Base-by-base conservation (phyloP, 148 eudicot species). In the Persicaria maculosa region DNA sequence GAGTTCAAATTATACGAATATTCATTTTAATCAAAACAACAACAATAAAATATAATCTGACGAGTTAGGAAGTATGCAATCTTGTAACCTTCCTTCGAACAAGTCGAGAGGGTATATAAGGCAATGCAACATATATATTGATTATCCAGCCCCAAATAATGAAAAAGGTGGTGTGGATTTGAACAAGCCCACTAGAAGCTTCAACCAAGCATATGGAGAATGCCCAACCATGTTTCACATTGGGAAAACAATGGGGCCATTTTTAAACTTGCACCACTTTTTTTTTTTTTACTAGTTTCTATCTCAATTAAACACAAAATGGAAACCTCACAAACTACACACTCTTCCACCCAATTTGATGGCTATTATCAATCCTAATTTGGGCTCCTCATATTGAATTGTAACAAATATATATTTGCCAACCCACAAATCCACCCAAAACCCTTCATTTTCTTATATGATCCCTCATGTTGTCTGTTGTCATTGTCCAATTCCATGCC, bases 391-490 rank as follows among this genome's bases (percentile, higher is more conserved):
- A 25, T 62, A 62, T 62, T 44, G 46, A 15, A 65, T 5, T 14
- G 40, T 65, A 17, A 44, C 43, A 65, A 15, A 65, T 17, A n/a
- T 36, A 65, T 17, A n/a, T 36, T 36, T 36, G 70, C 70, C 70
- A 65, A 65, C 70, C 31, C 70, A 65, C 47, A 65, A 65, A 36
- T 65, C 70, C 70, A 65, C 70, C 47, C 17, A 40, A 64, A 59
- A 65, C 12, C 46, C 70, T 31, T 36, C 62, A 2, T 12, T 65
- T 65, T 43, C 9, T 15, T 36, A 12, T 4, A 11, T 14, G 36
- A 36, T 40, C 15, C 11, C 17, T 43, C 4, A 43, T 5, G 12
- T 15, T 65, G 70, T 40, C 70, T 5, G 12, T 15, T 65, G 70
- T 40, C 70, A 65, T 65, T 19, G 40, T 65, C 70, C 70, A 65